Conservation (phyloP, 805 yeast genomes). For the Zygoascus biomembranicola region DNA sequence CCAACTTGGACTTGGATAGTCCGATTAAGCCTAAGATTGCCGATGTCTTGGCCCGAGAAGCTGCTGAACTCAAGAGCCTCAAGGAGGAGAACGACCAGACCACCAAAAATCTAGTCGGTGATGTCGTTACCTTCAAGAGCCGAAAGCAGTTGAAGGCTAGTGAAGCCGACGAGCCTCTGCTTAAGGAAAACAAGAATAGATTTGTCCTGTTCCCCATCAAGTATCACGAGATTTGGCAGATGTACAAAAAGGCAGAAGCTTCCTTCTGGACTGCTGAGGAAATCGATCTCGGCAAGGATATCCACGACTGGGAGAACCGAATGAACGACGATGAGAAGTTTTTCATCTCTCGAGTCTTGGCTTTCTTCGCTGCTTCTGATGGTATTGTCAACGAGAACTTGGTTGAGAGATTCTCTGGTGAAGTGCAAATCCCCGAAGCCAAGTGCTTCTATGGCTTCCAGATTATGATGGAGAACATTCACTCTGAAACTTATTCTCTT, state of each 20-base stretch:
- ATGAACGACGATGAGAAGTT: slow-evolving; percentile 87
- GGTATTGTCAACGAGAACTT: slow-evolving; percentile 97
- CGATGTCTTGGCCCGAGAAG: slow-evolving; percentile 4
- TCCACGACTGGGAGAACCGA: slow-evolving; percentile 84
- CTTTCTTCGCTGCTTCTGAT: slow-evolving; percentile 97
- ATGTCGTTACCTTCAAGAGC: slow-evolving; percentile 13
- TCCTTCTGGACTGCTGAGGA: slow-evolving; percentile 99
- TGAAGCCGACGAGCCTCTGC: slow-evolving; percentile 85
- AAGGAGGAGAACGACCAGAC: slow-evolving; percentile 12
- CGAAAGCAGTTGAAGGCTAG: slow-evolving; percentile 48
- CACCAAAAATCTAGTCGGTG: slow-evolving; percentile 3
- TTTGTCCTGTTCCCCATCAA: slow-evolving; percentile 93
- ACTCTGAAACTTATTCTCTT: slow-evolving; percentile 92
- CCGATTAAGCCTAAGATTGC: slow-evolving; percentile 32
- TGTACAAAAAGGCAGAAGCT: slow-evolving; percentile 98
- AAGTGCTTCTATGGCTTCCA: slow-evolving; percentile 99
- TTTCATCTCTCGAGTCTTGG: slow-evolving; percentile 86
- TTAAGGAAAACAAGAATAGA: slow-evolving; percentile 76
- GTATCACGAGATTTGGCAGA: slow-evolving; percentile 97
- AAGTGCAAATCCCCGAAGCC: slow-evolving; percentile 95
- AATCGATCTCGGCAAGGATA: slow-evolving; percentile 88
- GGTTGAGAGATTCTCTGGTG: slow-evolving; percentile 95
- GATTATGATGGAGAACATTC: slow-evolving; percentile 99
- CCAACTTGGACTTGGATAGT: slow-evolving; percentile 40
- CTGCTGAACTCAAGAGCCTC: neutral